Evolutionary conservation across 2,329 filamentous ascomycete species (phyloP), one percentile per base, ranked within the genome.

Genomic region (Neofusicoccum kwambonambiense): DNA sequence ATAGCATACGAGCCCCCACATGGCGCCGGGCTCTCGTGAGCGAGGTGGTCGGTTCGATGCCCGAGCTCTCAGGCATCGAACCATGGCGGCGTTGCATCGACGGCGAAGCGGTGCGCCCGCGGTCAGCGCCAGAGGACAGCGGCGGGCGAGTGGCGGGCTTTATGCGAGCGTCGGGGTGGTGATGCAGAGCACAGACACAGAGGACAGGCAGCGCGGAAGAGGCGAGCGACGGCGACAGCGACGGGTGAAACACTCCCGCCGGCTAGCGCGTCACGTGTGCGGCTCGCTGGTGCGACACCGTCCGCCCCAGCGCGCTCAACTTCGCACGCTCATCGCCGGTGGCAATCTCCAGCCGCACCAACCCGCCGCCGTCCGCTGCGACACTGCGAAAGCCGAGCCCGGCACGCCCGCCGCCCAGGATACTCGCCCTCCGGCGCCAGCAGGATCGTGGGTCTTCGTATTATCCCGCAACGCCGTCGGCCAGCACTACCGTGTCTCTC

Each of bases 1-100:
- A 58, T 45, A 47, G 41, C 41, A 35, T 37, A 47, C 52, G 56
- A 35, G 56, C 15, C 39, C 54, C 56, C 56, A 58, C 56, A 37
- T 58, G 56, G 56, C 56, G 41, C 41, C 15, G 7, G 22, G 3
- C 39, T 57, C 39, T 57, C 52, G 39, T 44, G 52, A 56, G 51
- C 51, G 51, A 12, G 19, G n/a, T 31, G 52, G 31, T 5, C 52
- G 13, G 5, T 15, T 8, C n/a, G 19, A 19, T 8, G 41, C 56
- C 56, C 41, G 56, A 58, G 41, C 56, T n/a, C 22, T 34, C 52
- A 42, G 52, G 39, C 52, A 44, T 57, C 39, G 52, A 2, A 34
- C 52, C 37, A 57, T 22, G 17, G 51, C 7, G 6, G 8, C 2
- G 7, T 9, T 31, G 22, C 13, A 11, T 13, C 27, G 52, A 44